Conservation (phyloP, 805 yeast genomes). For the Debaryomyces prosopidis region DNA sequence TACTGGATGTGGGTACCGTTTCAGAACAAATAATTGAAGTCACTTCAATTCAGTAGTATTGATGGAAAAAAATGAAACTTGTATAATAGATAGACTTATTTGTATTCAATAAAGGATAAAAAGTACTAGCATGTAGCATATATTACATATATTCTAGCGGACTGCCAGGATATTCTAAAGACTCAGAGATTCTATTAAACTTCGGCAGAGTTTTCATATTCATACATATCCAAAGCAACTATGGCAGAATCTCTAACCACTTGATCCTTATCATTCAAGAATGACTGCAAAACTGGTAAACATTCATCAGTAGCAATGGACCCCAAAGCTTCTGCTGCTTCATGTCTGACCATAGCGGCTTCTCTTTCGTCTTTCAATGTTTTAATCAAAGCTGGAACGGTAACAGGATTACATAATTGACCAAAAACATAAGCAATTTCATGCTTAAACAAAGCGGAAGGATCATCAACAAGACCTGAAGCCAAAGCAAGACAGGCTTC, state of each 20-base stretch:
- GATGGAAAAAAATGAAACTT: background rate
- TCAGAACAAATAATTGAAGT: conserved; percentile 82
- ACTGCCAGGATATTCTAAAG: conserved; percentile 5
- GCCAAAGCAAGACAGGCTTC: conserved; percentile 94
- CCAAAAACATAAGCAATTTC: conserved; percentile 99
- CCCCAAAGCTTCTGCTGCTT: conserved; percentile 98
- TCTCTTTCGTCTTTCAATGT: conserved; percentile 75
- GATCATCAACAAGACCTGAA: conserved; percentile 75
- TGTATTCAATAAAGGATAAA: background rate
- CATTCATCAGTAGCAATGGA: conserved; percentile 96
- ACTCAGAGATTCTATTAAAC: conserved; percentile 62
- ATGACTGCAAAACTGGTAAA: conserved; percentile 78
- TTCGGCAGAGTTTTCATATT: conserved; percentile 84
- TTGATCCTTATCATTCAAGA: conserved; percentile 75
- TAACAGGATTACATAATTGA: conserved; percentile 89
- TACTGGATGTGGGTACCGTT: conserved; percentile 87
- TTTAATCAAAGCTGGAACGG: conserved; percentile 84
- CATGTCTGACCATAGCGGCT: conserved; percentile 99
- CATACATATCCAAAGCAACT: conserved; percentile 98
- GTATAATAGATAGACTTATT: conserved; percentile 2
- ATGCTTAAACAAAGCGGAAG: conserved; percentile 92
- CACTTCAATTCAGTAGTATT: background rate
- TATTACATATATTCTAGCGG: background rate
- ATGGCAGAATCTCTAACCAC: conserved; percentile 97
- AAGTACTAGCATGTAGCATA: background rate